A percentile compares a stretch with the other conserved stretches of the same genome.
Conservation (phyloP, 1,139 yeast genomes). For the Citeromyces hawaiiensis region DNA sequence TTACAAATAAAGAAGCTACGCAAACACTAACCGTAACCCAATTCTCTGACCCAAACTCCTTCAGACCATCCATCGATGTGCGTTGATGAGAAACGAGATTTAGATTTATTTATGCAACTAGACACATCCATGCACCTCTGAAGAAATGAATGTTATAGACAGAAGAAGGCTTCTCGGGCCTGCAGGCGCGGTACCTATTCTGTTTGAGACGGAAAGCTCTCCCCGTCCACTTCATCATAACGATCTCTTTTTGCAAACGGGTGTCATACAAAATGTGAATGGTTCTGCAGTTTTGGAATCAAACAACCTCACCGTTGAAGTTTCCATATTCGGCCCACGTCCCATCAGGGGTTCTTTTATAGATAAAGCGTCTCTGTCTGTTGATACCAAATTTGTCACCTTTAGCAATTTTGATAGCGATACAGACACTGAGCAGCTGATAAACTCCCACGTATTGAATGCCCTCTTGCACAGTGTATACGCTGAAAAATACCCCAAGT, state of each 20-base stretch:
- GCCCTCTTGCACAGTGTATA: conserved; percentile 49
- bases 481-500: conserved; percentile 73
- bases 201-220: conserved; percentile 15
- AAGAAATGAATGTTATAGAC: conserved; percentile 39
- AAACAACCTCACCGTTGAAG: conserved; percentile 47
- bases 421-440: conserved; percentile 33
- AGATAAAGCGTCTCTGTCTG: conserved; percentile 54
- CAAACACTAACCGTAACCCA: not conserved
- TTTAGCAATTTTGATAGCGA: conserved; percentile 27
- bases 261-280: conserved; percentile 57
- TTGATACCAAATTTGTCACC: conserved; percentile 49
- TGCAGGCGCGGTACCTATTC: conserved; percentile 36
- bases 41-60: not conserved
- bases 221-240: conserved; percentile 1
- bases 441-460: conserved; percentile 43
- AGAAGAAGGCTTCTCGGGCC: conserved; percentile 70
- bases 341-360: conserved; percentile 72
- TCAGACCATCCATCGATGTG: conserved; percentile 10
- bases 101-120: too few species aligned
- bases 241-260: conserved; percentile 40
- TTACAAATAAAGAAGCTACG: conserved; percentile 1
- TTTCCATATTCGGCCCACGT: conserved; percentile 79
- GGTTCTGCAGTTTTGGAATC: conserved; percentile 78
- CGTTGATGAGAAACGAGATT: not conserved
- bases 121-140: too few species aligned